Evolutionary conservation across 2,329 filamentous ascomycete genomes (phyloP).

Genomic region (Verticillium dahliae): DNA sequence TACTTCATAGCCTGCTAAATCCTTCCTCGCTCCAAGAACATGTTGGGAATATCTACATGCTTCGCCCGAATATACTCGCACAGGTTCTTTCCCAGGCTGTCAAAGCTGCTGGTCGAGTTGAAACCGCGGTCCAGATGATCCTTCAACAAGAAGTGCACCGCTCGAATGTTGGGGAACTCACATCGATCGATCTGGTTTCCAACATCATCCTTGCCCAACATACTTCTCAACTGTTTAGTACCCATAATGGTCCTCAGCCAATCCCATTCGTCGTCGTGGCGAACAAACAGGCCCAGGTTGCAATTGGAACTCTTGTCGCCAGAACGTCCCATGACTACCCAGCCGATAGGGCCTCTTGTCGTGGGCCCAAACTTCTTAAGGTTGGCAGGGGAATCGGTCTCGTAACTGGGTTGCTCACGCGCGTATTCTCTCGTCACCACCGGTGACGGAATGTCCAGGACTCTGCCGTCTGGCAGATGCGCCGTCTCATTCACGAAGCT

Average conservation of each 20-base stretch:
- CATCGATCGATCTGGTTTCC: conserved; percentile 32
- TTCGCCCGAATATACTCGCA: conserved; percentile 35
- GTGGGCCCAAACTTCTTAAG: neutral
- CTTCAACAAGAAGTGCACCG: conserved; percentile 45
- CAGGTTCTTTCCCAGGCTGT: conserved; percentile 46
- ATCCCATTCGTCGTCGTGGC: neutral
- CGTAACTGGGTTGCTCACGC: neutral
- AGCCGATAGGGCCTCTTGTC: neutral
- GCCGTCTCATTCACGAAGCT: conserved; percentile 13
- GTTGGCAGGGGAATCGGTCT: neutral
- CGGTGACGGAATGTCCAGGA: conserved; percentile 1
- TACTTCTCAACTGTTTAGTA: neutral
- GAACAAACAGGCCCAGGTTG: conserved; percentile 3
- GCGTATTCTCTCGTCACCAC: neutral
- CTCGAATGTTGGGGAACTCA: conserved; percentile 15
- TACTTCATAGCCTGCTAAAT: neutral
- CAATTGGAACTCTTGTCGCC: conserved; percentile 2
- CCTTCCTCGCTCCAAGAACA: neutral
- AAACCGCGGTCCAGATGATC: conserved; percentile 36
- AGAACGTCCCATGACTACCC: neutral
- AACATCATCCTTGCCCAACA: conserved; percentile 20
- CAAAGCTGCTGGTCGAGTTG: conserved; percentile 38
- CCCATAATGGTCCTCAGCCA: neutral
- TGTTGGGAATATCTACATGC: conserved; percentile 12
- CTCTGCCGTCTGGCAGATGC: conserved; percentile 14